Percentiles rank a stretch among this genome's conserved stretches.
Conservation (phyloP, 441 rosid species). For the Eutrema salsugineum region DNA sequence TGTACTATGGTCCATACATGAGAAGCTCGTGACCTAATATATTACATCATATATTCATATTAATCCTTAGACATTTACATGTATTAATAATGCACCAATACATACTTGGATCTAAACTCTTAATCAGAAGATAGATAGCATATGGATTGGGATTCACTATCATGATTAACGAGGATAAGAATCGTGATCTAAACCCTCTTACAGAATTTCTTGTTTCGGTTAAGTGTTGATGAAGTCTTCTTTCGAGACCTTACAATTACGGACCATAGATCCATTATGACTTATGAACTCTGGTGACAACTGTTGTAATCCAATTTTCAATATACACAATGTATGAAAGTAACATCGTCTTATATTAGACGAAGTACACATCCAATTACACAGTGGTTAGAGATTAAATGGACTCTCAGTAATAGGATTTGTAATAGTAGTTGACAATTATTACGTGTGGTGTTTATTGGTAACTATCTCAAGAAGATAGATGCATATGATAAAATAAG, state of each 20-base stretch:
- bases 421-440: no score
- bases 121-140: not conserved
- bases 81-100: not conserved
- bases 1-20: constrained; percentile 32
- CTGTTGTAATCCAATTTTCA: not conserved
- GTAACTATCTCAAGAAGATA: not conserved
- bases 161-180: not conserved
- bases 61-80: not conserved
- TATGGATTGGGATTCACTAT: not conserved
- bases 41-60: constrained; percentile 13
- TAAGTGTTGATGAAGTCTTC: not conserved
- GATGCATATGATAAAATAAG: constrained; percentile 10
- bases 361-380: not conserved
- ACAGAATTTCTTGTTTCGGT: not conserved
- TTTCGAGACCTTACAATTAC: not conserved
- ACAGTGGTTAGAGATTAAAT: not conserved
- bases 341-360: not conserved
- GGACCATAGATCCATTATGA: not conserved
- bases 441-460: no score
- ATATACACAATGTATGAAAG: not conserved
- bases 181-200: not conserved
- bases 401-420: not conserved
- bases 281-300: not conserved
- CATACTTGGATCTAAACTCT: constrained; percentile 15
- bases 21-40: constrained; percentile 28